A percentile compares a stretch with the other conserved stretches of the same genome.
These are phyloP conservation scores for Verticillium longisporum DNA, from an alignment of 2,329 filamentous ascomycete species.

Conservation along the genomic window DNA sequence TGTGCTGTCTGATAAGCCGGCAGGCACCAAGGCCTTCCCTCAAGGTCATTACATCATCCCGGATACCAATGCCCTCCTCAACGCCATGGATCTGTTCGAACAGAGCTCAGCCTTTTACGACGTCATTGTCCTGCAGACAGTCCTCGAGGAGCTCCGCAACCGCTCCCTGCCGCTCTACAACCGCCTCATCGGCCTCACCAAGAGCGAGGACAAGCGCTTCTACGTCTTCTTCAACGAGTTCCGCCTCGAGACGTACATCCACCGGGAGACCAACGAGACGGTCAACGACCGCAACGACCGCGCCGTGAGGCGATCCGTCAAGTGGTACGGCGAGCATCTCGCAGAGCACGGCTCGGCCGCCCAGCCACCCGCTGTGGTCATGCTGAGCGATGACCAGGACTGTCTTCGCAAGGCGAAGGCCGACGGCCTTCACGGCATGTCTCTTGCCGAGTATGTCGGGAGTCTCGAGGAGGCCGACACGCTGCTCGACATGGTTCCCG, in stretches of 20 bases:
- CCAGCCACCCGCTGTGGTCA: slow-evolving; percentile 69
- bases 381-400: slow-evolving; percentile 89
- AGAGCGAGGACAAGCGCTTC: slow-evolving; percentile 94
- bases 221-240: slow-evolving; percentile 99
- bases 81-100: slow-evolving; percentile 96
- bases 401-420: slow-evolving; percentile 76
- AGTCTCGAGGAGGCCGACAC: slow-evolving; percentile 77
- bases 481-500: slow-evolving; percentile 88
- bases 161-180: slow-evolving; percentile 93
- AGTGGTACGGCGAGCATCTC: slow-evolving; percentile 87
- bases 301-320: slow-evolving; percentile 76
- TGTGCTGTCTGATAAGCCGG: slow-evolving; percentile 81
- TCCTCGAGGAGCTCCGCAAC: slow-evolving; percentile 92
- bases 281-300: slow-evolving; percentile 97
- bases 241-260: slow-evolving; percentile 80
- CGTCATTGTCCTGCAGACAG: slow-evolving; percentile 92
- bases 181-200: slow-evolving; percentile 80
- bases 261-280: slow-evolving; percentile 67
- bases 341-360: slow-evolving; percentile 49
- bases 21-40: slow-evolving; percentile 73
- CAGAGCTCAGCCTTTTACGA: slow-evolving; percentile 88
- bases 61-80: slow-evolving; percentile 92
- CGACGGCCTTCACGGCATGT: slow-evolving; percentile 65
- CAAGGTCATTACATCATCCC: slow-evolving; percentile 91
- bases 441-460: slow-evolving; percentile 71